A percentile compares a stretch with the other conserved stretches of the same genome.
Conservation (phyloP, 805 yeast genomes). For the Saccharomycopsis fermentans region DNA sequence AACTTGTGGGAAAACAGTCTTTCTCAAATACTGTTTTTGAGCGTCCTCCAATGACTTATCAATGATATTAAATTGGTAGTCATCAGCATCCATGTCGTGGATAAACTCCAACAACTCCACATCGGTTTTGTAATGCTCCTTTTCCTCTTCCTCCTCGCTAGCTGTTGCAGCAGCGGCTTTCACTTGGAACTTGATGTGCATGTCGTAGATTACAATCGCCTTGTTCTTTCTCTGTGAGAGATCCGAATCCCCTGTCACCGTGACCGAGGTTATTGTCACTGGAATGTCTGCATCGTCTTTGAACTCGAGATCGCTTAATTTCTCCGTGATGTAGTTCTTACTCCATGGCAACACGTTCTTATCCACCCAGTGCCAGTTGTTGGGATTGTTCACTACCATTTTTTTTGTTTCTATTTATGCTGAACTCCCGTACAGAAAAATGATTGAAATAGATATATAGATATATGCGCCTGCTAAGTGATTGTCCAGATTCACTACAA, state of each 20-base stretch:
- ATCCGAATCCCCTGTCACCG: constrained; percentile 64
- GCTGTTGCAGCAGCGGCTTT: constrained; percentile 20
- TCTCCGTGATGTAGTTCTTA: constrained; percentile 36
- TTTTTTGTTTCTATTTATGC: no score
- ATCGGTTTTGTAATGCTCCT: constrained; percentile 29
- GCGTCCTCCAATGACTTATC: constrained; percentile 31
- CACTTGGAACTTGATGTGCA: constrained; percentile 42
- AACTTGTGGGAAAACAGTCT: constrained; percentile 43
- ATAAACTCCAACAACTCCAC: constrained; percentile 55
- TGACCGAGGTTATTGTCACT: constrained; percentile 25
- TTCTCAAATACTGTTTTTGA: constrained; percentile 30
- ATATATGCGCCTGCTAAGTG: no score
- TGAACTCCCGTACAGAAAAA: no score
- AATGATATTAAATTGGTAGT: constrained; percentile 49
- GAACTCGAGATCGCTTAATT: constrained; percentile 26
- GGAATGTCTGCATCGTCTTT: constrained; percentile 7
- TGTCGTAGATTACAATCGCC: constrained; percentile 64
- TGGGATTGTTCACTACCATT: constrained; percentile 65
- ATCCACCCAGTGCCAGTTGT: constrained; percentile 73
- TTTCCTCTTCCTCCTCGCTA: neutral
- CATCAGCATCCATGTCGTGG: constrained; percentile 54
- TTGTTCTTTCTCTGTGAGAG: constrained; percentile 79
- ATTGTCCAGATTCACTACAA: no score
- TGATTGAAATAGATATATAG: no score
- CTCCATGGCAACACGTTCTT: constrained; percentile 61